Base-by-base conservation (phyloP, 2,329 filamentous ascomycete species). In the Fusarium praegraminearum region DNA sequence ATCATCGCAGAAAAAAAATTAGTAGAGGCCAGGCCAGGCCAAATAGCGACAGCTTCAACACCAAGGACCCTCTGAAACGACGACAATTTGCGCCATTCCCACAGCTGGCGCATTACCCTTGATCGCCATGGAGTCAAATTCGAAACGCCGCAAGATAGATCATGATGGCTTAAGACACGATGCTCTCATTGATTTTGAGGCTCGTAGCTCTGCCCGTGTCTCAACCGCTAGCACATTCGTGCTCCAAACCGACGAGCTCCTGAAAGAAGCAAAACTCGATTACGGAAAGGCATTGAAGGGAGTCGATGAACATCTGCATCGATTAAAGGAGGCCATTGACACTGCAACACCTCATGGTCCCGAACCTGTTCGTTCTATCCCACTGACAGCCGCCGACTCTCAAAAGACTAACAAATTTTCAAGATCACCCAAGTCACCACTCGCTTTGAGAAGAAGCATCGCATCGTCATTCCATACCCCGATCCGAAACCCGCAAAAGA, bases 381-480 rank as follows among this genome's bases (percentile, higher is more conserved):
- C n/a, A 15, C 10, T n/a, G 33, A 32, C 43, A 46, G 30, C 22
- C 33, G 18, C 13, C 18, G 13, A 33, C 26, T 11, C 33, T 53
- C 18, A 8, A 35, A 13, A 36, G 36, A 53, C 69, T 75, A 67
- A 77, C 43, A 38, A 22, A 43, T n/a, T 51, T 62, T 49, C 45
- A 70, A 93, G 91, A 86, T 96, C 54, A 72, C 80, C 35, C 89
- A 96, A 72, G 93, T 93, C 11, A 84, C 83, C 0, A 83, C 90
- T 76, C 87, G 86, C 65, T 86, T 93, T 73, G 88, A 92, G 72
- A 91, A 89, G 78, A 84, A 85, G 41, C 84, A 90, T 75, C 88
- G 88, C 50, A 85, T 97, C 61, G 80, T 83, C n/a, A 87, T 97
- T 49, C 96, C 96, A 1, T 98, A 93, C 76, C 93, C 95, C 18